Percentiles rank a stretch among this genome's conserved stretches.
phyloP scores from a whole-genome alignment of 805 yeast genomes.

The Candida nanaspora region DNA sequence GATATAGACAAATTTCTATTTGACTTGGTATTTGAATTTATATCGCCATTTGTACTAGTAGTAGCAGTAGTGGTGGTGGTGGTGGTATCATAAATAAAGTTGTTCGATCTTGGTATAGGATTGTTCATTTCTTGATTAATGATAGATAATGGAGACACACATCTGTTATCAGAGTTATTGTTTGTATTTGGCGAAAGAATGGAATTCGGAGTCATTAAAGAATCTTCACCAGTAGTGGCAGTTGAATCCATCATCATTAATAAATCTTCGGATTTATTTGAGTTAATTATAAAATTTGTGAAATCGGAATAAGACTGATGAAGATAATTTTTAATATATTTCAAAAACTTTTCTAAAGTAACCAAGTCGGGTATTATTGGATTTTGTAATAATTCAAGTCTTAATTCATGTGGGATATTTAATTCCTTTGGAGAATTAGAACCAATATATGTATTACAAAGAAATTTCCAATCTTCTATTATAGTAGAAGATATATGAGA shows the following conservation, averaged over 20 bases:
- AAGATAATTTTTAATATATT: constrained; percentile 17
- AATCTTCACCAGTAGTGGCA: background rate
- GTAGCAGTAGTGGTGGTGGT: background rate
- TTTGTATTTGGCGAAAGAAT: background rate
- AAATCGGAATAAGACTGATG: constrained; percentile 25
- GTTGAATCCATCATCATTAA: too few species aligned
- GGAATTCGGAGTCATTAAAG: background rate
- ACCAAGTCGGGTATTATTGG: constrained; percentile 10
- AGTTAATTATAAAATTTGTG: constrained; percentile 7
- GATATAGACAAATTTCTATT: background rate
- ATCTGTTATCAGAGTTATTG: constrained; percentile 2
- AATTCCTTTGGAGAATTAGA: constrained; percentile 20
- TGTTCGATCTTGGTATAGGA: constrained; percentile 1
- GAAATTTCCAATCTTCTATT: constrained; percentile 18
- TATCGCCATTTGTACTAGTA: too few species aligned
- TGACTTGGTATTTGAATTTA: background rate
- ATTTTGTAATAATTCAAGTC: constrained; percentile 4
- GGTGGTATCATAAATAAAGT: background rate
- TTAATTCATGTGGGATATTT: constrained; percentile 25
- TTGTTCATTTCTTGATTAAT: background rate
- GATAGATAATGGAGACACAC: constrained; percentile 7
- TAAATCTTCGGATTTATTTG: too few species aligned
- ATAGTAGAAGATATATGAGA: too few species aligned
- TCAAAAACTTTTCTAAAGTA: constrained; percentile 12
- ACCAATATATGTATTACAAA: constrained; percentile 21